Conservation (phyloP, 2,329 filamentous ascomycete genomes). For the Scedosporium apiospermum region DNA sequence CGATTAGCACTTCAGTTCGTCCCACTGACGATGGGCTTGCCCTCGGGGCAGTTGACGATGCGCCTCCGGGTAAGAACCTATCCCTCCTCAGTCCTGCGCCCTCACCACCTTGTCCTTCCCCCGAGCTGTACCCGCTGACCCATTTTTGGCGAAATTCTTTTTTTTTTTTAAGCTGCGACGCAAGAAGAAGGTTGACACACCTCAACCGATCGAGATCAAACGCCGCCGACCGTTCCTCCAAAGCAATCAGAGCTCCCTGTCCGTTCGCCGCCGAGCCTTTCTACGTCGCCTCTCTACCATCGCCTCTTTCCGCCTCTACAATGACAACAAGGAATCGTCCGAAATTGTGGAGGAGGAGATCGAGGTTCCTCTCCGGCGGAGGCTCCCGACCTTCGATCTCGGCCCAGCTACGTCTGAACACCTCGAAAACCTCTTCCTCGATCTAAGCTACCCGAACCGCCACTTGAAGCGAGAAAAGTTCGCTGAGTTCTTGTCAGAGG, state of each 20-base stretch:
- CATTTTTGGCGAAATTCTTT: not conserved
- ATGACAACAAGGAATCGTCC: not conserved
- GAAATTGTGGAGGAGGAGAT: not conserved
- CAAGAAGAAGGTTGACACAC: not conserved
- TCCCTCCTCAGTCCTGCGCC: not conserved
- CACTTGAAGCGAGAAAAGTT: slow-evolving; percentile 4
- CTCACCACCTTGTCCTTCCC: not conserved
- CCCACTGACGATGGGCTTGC: not conserved
- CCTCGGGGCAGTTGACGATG: not conserved
- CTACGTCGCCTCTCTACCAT: slow-evolving; percentile 6
- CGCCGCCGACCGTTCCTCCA: not conserved
- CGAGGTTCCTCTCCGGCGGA: not conserved
- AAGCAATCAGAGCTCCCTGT: not conserved
- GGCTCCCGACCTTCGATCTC: not conserved
- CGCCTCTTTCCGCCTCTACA: slow-evolving; percentile 2
- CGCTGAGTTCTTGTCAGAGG: not conserved
- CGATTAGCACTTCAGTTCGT: not conserved
- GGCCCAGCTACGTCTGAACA: not conserved
- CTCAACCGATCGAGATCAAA: not conserved
- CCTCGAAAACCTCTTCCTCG: not conserved
- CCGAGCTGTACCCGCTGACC: not conserved
- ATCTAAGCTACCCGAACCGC: not conserved
- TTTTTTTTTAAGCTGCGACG: not conserved
- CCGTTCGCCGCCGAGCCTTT: not conserved
- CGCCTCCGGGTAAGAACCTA: not conserved